Conservation (phyloP, 2,329 filamentous ascomycete genomes). For the Fusarium fujikuroi region DNA sequence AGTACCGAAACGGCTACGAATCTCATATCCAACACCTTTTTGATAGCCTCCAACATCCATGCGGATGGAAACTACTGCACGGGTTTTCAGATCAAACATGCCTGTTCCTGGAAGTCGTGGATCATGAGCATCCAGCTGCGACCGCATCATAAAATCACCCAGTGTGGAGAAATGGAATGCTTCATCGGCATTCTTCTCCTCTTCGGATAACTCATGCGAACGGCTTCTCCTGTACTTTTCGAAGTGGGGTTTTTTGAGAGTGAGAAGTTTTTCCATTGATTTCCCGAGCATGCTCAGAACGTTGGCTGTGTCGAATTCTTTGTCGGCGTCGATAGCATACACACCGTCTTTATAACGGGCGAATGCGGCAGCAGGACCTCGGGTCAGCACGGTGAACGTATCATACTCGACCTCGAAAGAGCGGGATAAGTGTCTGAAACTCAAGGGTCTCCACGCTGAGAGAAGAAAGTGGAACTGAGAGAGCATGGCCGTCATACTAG, state of each 20-base stretch:
- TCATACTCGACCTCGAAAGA: slow-evolving; percentile 70
- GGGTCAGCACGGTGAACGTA: slow-evolving; percentile 77
- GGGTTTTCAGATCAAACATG: slow-evolving; percentile 96
- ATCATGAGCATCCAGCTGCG: slow-evolving; percentile 92
- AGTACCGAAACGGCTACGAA: slow-evolving; percentile 77
- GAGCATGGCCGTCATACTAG: slow-evolving; percentile 90
- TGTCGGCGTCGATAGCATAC: slow-evolving; percentile 97
- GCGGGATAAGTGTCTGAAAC: slow-evolving; percentile 72
- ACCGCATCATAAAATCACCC: slow-evolving; percentile 92
- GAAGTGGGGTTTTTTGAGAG: slow-evolving; percentile 82
- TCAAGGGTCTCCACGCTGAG: slow-evolving; percentile 82
- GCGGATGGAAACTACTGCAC: slow-evolving; percentile 89
- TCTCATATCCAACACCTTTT: slow-evolving; percentile 86
- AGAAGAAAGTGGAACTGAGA: slow-evolving; percentile 94
- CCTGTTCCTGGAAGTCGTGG: slow-evolving; percentile 86
- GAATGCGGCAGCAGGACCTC: slow-evolving; percentile 82
- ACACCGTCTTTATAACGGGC: slow-evolving; percentile 83
- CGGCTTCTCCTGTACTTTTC: slow-evolving; percentile 81
- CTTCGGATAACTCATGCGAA: slow-evolving; percentile 75
- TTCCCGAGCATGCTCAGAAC: slow-evolving; percentile 92
- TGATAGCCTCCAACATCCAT: slow-evolving; percentile 83
- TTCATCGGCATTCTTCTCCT: slow-evolving; percentile 77
- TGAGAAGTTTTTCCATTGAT: slow-evolving; percentile 96
- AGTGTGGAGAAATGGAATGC: slow-evolving; percentile 88
- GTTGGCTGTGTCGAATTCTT: slow-evolving; percentile 86